These are phyloP conservation scores for Saccharomycopsis sp. DNA, from an alignment of 805 yeast species.

Conservation along the genomic window DNA sequence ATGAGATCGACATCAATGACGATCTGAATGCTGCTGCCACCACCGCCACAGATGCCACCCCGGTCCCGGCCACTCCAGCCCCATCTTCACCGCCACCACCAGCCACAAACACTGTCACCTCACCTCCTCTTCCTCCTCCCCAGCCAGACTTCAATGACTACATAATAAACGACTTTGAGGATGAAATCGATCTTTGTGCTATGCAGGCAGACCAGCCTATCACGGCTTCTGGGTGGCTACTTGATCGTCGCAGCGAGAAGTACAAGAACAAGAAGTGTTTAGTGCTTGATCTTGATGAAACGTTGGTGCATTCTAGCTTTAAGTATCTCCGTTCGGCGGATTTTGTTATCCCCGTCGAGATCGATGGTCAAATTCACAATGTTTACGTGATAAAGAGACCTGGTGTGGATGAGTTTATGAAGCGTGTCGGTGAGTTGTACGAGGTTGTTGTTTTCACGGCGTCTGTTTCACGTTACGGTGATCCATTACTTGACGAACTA, in stretches of 20 bases:
- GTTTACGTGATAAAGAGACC: constrained; percentile 97
- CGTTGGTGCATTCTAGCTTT: constrained; percentile 92
- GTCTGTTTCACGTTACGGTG: constrained; percentile 91
- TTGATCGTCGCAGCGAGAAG: constrained; percentile 46
- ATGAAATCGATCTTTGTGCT: constrained; percentile 50
- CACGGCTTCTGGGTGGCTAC: constrained; percentile 57
- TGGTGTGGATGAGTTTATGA: constrained; percentile 91
- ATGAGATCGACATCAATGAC: background rate
- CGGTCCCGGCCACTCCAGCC: background rate
- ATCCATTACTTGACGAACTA: constrained; percentile 84
- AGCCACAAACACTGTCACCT: constrained; percentile 1
- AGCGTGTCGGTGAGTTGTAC: constrained; percentile 72
- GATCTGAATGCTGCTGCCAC: background rate
- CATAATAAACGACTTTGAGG: constrained; percentile 26
- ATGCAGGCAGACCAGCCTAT: constrained; percentile 69
- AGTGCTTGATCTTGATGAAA: constrained; percentile 89
- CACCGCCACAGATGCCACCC: background rate
- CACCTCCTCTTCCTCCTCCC: background rate
- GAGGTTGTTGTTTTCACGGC: constrained; percentile 98
- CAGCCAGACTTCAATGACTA: constrained; percentile 16
- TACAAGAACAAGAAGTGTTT: constrained; percentile 73
- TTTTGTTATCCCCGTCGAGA: constrained; percentile 95
- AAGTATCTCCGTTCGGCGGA: constrained; percentile 89
- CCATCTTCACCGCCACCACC: background rate
- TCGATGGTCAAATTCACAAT: constrained; percentile 85